A percentile compares a stretch with the other conserved stretches of the same genome.
These are phyloP conservation scores for Venturia aucupariae DNA, from an alignment of 2,329 filamentous ascomycete genomes.

Conservation along the genomic window DNA sequence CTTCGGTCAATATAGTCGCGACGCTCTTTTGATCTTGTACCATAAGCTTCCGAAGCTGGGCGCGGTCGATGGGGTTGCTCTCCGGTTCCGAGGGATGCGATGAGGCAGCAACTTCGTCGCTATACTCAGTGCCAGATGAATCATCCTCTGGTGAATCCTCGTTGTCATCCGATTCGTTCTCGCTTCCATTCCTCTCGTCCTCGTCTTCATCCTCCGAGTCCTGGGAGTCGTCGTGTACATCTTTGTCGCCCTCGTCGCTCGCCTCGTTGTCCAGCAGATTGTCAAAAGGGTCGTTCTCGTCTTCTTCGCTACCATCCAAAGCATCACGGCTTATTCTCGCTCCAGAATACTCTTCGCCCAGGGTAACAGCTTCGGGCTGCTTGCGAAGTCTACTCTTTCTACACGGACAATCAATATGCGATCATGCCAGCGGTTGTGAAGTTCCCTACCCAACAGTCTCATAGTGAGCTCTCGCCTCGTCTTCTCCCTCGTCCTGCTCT, in stretches of 20 bases:
- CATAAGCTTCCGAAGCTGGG: constrained; percentile 59
- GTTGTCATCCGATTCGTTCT: constrained; percentile 22
- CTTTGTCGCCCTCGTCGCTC: constrained; percentile 24
- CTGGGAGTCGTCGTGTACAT: constrained; percentile 27
- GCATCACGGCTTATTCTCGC: constrained; percentile 62
- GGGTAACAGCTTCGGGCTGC: constrained; percentile 49
- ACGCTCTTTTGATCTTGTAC: constrained; percentile 57
- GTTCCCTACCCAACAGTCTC: constrained; percentile 47
- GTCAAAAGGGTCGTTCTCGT: constrained; percentile 37
- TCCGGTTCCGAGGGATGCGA: neutral
- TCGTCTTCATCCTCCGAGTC: constrained; percentile 33
- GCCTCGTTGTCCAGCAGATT: constrained; percentile 23
- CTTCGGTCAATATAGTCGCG: constrained; percentile 53
- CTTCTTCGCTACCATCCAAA: constrained; percentile 42
- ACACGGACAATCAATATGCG: constrained; percentile 21
- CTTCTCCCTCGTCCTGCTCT: constrained; percentile 36
- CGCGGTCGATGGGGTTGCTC: constrained; percentile 32
- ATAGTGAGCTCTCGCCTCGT: constrained; percentile 78
- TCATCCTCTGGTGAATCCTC: constrained; percentile 20
- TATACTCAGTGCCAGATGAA: constrained; percentile 17
- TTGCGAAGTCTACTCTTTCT: constrained; percentile 75
- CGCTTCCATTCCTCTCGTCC: constrained; percentile 24
- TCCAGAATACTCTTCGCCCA: constrained; percentile 76
- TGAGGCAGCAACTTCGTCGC: neutral
- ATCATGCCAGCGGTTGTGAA: constrained; percentile 35